Conservation (phyloP, 2,329 filamentous ascomycete genomes). For the Neopestalotiopsis sp. region DNA sequence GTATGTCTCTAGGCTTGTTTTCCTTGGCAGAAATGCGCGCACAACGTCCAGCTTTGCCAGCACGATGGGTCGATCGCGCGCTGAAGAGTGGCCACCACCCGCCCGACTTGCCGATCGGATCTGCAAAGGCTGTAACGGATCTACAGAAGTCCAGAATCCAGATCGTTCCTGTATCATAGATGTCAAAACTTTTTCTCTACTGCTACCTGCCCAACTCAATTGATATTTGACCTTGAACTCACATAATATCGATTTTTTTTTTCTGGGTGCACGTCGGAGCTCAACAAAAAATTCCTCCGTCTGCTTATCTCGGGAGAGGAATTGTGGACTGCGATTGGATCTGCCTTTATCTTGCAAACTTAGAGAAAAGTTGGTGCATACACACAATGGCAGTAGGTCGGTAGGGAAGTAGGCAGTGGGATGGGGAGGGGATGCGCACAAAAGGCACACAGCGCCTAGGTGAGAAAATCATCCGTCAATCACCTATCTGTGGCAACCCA, state of each 20-base stretch:
- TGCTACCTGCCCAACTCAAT: neutral
- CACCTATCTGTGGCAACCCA: conserved; percentile 1
- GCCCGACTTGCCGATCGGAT: neutral
- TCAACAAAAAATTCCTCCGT: conserved; percentile 1
- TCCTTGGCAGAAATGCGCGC: too few relatives aligned
- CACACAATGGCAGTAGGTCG: neutral
- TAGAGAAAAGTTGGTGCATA: neutral
- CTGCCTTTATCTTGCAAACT: neutral
- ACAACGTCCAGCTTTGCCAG: too few relatives aligned
- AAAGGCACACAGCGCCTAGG: neutral
- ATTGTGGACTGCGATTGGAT: neutral
- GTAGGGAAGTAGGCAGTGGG: neutral
- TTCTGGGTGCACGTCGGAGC: neutral
- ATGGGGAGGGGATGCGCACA: neutral
- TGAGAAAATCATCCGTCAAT: neutral
- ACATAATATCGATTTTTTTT: neutral
- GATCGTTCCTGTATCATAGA: neutral
- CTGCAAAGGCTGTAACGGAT: neutral
- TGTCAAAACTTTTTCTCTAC: neutral
- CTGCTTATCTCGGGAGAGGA: neutral
- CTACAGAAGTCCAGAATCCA: neutral
- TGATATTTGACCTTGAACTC: neutral
- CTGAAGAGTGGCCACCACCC: too few relatives aligned
- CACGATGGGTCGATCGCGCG: too few relatives aligned
- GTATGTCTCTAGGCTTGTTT: neutral